Evolutionary conservation across 2,329 filamentous ascomycete genomes (phyloP), one percentile per base, ranked within the genome.

Genomic region (Colletotrichum ledebouriae): DNA sequence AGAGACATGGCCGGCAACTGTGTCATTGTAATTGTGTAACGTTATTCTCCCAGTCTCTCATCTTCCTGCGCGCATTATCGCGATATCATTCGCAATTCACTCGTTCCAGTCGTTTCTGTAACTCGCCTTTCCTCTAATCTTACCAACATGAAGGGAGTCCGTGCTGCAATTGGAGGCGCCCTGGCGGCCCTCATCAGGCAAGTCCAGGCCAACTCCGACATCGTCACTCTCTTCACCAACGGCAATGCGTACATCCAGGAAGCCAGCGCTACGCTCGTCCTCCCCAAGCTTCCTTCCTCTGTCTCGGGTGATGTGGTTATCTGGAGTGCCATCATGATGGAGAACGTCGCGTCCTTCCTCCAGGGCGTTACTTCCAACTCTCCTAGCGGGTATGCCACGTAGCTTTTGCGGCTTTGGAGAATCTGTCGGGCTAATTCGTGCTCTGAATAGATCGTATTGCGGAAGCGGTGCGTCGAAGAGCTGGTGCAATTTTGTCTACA

Each of bases 301-400:
- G 29, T 55, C 6, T 60, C 56, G 4, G 62, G 62, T 17, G 62
- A 60, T 47, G 47, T 65, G 12, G 56, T 47, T 17, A 60, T 60
- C 17, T 53, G 56, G 56, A 65, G 62, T n/a, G 62, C 56, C 29
- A 60, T 60, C 17, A 65, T 65, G 56, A 65, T 65, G 62, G 17
- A 65, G 13, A 53, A 65, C 13, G 6, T 55, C 17, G 62, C 46
- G 7, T 53, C 39, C 11, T 65, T 65, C 46, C 47, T 65, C 34
- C 62, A 65, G 33, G 56, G 62, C 9, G 62, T 65, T 5, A 60
- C 47, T 3, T 65, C 62, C 1, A 65, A 60, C 22, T 65, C 56
- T 15, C 47, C 62, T 2, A 65, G 25, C 25, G 62, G 62, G 62
- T 65, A 60, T 33, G 46, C 2, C 2, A 13, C 44, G 7, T 4